Evolutionary conservation across 2,329 filamentous ascomycete genomes (phyloP).

Genomic region (Penicillium paneum): DNA sequence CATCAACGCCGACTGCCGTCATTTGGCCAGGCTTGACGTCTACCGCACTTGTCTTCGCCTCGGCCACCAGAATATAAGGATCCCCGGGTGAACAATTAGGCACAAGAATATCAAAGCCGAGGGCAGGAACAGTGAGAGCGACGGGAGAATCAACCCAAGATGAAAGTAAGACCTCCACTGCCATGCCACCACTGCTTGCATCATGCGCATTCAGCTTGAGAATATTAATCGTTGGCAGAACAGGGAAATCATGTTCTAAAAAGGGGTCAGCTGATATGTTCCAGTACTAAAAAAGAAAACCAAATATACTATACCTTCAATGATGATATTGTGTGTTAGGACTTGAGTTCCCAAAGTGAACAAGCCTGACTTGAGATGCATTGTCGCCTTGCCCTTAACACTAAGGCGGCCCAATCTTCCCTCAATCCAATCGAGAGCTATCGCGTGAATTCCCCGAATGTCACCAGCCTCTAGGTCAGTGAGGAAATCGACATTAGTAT

Average conservation of each 20-base stretch:
- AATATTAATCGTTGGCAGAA: slow-evolving; percentile 78
- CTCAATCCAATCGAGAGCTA: slow-evolving; percentile 86
- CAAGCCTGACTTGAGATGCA: slow-evolving; percentile 75
- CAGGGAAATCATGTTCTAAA: slow-evolving; percentile 62
- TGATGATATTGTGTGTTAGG: slow-evolving; percentile 69
- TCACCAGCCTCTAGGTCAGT: slow-evolving; percentile 73
- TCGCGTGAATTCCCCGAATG: slow-evolving; percentile 68
- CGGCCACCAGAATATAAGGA: slow-evolving; percentile 72
- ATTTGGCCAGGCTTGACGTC: slow-evolving; percentile 65
- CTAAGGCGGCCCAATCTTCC: slow-evolving; percentile 69
- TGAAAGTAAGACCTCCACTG: slow-evolving; percentile 71
- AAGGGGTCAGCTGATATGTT: slow-evolving; percentile 27
- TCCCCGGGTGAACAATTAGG: slow-evolving; percentile 72
- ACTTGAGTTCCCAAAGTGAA: slow-evolving; percentile 73
- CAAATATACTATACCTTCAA: slow-evolving; percentile 70
- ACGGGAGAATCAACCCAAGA: slow-evolving; percentile 76
- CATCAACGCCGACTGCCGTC: slow-evolving; percentile 67
- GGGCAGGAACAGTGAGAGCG: slow-evolving; percentile 69
- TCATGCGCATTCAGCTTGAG: slow-evolving; percentile 77
- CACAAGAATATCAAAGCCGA: slow-evolving; percentile 81
- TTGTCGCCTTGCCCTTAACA: slow-evolving; percentile 68
- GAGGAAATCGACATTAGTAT: slow-evolving; percentile 74
- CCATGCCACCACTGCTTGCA: slow-evolving; percentile 65
- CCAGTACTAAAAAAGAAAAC: not conserved
- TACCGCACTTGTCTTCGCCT: slow-evolving; percentile 66